Conservation (phyloP, 2,329 filamentous ascomycete genomes). For the Phoma sp. region DNA sequence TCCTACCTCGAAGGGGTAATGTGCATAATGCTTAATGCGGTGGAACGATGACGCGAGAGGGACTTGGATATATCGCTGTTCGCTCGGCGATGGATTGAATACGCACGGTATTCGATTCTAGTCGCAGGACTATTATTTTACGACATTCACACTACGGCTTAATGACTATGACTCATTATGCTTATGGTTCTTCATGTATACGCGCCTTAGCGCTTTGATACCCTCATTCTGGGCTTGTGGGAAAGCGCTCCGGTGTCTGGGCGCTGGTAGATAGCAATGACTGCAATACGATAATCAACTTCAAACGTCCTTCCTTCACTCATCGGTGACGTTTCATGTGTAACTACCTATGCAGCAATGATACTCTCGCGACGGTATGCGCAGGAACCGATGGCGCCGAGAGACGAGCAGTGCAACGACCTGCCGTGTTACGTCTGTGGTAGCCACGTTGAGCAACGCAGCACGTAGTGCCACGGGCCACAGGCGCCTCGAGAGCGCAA, state of each 20-base stretch:
- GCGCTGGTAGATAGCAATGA: slow-evolving; percentile 32
- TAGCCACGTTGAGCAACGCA: slow-evolving; percentile 5
- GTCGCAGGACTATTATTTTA: slow-evolving; percentile 22
- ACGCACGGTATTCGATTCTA: slow-evolving; percentile 17
- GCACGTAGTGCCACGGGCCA: slow-evolving; percentile 8
- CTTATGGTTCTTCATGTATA: slow-evolving; percentile 28
- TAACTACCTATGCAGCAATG: background rate
- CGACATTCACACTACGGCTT: slow-evolving; percentile 26
- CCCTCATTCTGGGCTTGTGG: slow-evolving; percentile 30
- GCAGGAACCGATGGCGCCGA: background rate
- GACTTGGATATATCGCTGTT: slow-evolving; percentile 33
- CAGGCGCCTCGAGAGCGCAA: slow-evolving; percentile 10
- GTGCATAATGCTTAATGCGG: slow-evolving; percentile 36
- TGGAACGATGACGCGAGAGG: slow-evolving; percentile 17
- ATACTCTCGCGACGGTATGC: background rate
- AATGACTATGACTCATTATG: slow-evolving; percentile 35
- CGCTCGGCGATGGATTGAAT: slow-evolving; percentile 21
- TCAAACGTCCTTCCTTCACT: background rate
- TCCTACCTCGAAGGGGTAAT: slow-evolving; percentile 37
- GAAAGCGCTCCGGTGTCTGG: slow-evolving; percentile 20
- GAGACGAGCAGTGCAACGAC: background rate
- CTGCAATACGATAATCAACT: slow-evolving; percentile 26
- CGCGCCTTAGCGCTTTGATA: slow-evolving; percentile 39
- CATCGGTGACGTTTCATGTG: background rate
- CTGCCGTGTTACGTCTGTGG: slow-evolving; percentile 1